A percentile compares a stretch with the other conserved stretches of the same genome.
These are phyloP conservation scores for Centrapalus pauciflorus DNA, from an alignment of 129 eudicot genomes.

Conservation along the genomic window DNA sequence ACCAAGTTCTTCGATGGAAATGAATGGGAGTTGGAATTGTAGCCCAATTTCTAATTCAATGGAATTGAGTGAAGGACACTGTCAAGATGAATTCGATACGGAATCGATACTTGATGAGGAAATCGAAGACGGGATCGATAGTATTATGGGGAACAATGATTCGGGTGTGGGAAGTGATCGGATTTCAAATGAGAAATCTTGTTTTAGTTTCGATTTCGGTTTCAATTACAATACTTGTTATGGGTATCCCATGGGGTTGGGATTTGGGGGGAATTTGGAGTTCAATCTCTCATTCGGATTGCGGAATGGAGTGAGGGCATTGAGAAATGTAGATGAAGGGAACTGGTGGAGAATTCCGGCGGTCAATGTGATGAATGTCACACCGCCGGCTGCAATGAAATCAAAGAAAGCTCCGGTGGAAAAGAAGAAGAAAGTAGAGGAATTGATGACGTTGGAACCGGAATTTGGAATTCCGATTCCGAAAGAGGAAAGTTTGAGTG, in stretches of 20 bases:
- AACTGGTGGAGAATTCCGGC: constrained; percentile 64
- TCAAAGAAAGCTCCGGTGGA: constrained; percentile 22
- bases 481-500: constrained; percentile 11
- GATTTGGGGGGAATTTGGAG: constrained; percentile 50
- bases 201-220: not conserved
- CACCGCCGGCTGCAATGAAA: constrained; percentile 27
- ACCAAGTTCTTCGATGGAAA: constrained; percentile 27
- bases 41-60: constrained; percentile 17
- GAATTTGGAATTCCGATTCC: constrained; percentile 18
- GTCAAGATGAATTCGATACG: constrained; percentile 58
- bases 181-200: not conserved
- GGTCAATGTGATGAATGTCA: constrained; percentile 39
- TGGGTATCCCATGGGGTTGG: constrained; percentile 60
- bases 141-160: constrained; percentile 58
- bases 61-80: constrained; percentile 30
- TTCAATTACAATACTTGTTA: constrained; percentile 30
- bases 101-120: constrained; percentile 81
- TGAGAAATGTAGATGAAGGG: constrained; percentile 49
- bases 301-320: constrained; percentile 46
- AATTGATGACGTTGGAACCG: constrained; percentile 20
- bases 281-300: constrained; percentile 56
- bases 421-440: constrained; percentile 49
- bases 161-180: constrained; percentile 18
- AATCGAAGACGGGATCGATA: constrained; percentile 68
- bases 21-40: constrained; percentile 15